Evolutionary conservation across 208 protist genomes (phyloP).

Genomic region (Spironucleus salmonicida): DNA sequence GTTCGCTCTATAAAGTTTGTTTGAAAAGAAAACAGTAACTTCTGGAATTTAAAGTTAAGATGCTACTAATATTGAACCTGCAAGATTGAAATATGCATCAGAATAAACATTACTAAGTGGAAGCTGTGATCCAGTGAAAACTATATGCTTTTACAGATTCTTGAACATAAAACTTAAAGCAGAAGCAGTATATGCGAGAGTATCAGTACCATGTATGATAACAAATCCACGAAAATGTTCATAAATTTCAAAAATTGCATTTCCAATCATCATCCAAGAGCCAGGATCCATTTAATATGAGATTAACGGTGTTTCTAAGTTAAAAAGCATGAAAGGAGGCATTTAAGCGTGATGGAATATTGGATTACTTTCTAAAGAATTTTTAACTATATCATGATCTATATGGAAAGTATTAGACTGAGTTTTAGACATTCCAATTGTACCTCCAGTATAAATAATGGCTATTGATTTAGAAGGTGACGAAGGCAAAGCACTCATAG

Average conservation of each 20-base stretch:
- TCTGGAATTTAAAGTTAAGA: conserved; percentile 37
- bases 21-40: conserved; percentile 77
- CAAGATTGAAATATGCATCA: conserved; percentile 56
- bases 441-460: conserved; percentile 64
- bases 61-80: conserved; percentile 35
- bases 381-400: conserved; percentile 34
- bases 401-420: conserved; percentile 54
- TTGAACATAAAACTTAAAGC: conserved; percentile 79
- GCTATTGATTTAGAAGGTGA: too few species aligned
- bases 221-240: conserved; percentile 81
- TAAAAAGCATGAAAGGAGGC: conserved; percentile 54
- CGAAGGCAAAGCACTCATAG: too few species aligned
- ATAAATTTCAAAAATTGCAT: conserved; percentile 57
- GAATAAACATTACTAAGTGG: conserved; percentile 64
- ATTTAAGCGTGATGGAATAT: conserved; percentile 33
- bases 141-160: conserved; percentile 77
- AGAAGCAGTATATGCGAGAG: conserved; percentile 80
- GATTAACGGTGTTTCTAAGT: conserved; percentile 60
- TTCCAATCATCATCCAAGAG: conserved; percentile 61
- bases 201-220: conserved; percentile 80
- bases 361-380: conserved; percentile 20
- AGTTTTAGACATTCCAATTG: conserved; percentile 64
- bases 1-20: conserved; percentile 68
- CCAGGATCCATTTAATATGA: conserved; percentile 58
- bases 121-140: conserved; percentile 77